Evolutionary conservation across 2,329 filamentous ascomycete genomes (phyloP), one percentile per base, ranked within the genome.

Genomic region (Pseudopithomyces chartarum): DNA sequence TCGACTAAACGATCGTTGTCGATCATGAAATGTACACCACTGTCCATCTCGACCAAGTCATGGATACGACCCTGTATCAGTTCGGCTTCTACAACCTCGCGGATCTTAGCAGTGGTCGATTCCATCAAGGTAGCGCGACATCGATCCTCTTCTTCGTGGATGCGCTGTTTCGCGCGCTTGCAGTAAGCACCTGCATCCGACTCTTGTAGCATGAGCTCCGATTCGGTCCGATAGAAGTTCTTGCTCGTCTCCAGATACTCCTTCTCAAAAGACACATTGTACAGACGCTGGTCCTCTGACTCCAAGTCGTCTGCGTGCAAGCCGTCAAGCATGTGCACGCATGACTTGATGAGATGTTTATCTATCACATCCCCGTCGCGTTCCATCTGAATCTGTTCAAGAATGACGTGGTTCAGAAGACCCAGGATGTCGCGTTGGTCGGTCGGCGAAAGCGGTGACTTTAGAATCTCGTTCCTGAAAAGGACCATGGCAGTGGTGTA

Each of bases 381-480:
- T 75, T 98, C 95, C 87, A 97, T 92, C 59, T 90, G 87, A 62
- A 99, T 90, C 77, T 97, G 91, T 61, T 97, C 93, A 2, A 98
- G 83, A 29, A 98, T 84, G 13, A 97, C 91, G 6, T 87, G 86
- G 66, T 90, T 91, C 23, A 98, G 80, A 6, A 97, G 85, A 53
- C 89, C 84, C 44, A 90, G 87, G 8, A 96, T 85, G n/a, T 76
- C 76, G 6, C 77, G 81, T 76, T 56, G 50, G 66, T 78, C 73
- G 44, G 79, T 74, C 63, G 80, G 73, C 1, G 76, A 75, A 13
- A 73, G 73, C 15, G 78, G 80, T 0, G 87, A 85, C 29, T 86
- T 85, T 8, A 99, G 81, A 43, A 99, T 90, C 65, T 92, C 83
- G 65, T 97, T 91, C 36, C 94, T 87, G 75, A 96, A 99, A 1